Evolutionary conservation across 73 alveolate genomes (phyloP).

Genomic region (Tetrahymena thermophila): DNA sequence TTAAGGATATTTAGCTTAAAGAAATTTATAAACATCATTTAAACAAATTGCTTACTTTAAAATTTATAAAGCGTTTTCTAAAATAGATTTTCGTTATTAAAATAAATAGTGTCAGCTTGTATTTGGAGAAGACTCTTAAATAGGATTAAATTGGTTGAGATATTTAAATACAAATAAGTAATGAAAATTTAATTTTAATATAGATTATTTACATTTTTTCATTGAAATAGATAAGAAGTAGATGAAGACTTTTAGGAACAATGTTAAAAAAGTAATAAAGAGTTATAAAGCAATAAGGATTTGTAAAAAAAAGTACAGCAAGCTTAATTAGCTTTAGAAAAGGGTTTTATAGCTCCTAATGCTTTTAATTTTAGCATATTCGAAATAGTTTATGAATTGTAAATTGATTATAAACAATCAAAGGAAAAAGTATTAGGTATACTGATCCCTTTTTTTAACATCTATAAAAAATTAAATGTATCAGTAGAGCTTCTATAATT

Average conservation of each 20-base stretch:
- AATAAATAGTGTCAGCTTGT: background rate
- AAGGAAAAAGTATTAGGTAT: background rate
- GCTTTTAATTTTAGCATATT: background rate
- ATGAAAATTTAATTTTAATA: background rate
- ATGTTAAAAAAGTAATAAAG: background rate
- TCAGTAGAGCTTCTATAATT: background rate
- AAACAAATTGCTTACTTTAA: no score
- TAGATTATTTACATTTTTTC: background rate
- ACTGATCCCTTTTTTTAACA: background rate
- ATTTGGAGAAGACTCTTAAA: background rate
- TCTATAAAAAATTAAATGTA: background rate
- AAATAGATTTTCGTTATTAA: background rate
- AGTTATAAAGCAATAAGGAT: background rate
- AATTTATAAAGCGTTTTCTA: no score
- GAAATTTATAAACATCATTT: no score
- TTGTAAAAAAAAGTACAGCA: background rate
- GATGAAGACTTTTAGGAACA: background rate
- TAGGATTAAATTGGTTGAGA: background rate
- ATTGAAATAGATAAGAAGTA: background rate
- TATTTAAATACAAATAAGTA: background rate
- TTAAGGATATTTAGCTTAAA: no score
- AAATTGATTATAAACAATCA: background rate
- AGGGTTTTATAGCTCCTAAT: background rate
- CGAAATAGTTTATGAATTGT: background rate
- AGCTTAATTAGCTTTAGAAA: background rate